Evolutionary conservation across 164 flowering plant species (phyloP), one percentile per base, ranked within the genome.

Genomic region (Vitis rupestris): DNA sequence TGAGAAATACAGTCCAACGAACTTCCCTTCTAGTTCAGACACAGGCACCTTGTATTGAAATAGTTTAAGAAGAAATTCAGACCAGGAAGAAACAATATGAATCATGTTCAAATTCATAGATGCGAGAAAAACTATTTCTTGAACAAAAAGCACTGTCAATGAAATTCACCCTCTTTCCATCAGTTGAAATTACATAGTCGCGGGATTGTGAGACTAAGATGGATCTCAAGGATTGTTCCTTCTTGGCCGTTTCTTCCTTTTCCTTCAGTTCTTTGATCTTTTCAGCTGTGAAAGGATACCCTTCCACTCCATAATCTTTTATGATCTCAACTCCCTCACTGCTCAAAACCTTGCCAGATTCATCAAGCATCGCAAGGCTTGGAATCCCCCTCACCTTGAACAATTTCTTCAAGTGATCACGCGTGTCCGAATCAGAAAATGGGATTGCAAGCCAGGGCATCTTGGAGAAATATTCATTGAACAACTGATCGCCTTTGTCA

Each of bases 371-470:
- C 17, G 84, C 89, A 58, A 90, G 87, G 54, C 66, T 73, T 12
- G 95, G 97, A 15, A 92, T 83, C 8, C 85, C 89, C 15, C 12
- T 69, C 56, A 90, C 89, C 16, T 75, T 31, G 63, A 87, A 92
- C 65, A 79, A 23, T 29, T 72, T 53, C n/a, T 80, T 51, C 47
- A 92, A 61, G 10, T 49, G 47, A 1, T 79, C 70, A 2, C 84
- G 86, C 0, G 72, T 78, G 10, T 74, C 82, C 1, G 82, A 82
- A 74, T 92, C 94, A 29, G 89, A 82, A 71, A 83, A 90, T 0
- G 97, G 97, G 60, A 92, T 63, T 0, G 91, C 91, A 49, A 89
- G 85, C 96, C 97, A 90, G 57, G 94, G 96, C 96, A 90, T 92
- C 74, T 82, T 74, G 30, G 86, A 83, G 78, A 90, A 90, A 74